Base-by-base conservation (phyloP, 768 basidiomycete species). In the Termitomyces eurrhizus region DNA sequence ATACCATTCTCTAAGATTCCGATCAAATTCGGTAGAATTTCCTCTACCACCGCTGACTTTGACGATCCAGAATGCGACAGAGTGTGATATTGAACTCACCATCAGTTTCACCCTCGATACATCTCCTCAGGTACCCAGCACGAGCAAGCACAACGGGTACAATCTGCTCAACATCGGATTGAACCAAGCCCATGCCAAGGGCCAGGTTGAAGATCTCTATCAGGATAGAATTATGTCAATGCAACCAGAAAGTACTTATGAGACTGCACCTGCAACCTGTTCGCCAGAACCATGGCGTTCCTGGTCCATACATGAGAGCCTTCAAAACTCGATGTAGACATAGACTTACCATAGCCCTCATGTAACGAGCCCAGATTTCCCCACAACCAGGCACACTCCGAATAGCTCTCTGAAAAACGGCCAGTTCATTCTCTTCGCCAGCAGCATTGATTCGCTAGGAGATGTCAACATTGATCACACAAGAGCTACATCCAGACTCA, bases 301-400 rank as follows among this genome's bases (percentile, higher is more conserved):
- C 80, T 84, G 58, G n/a, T 29, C 14, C 14, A 32, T 55, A 32
- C 44, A 14, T 42, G 32, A 63, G 55, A 53, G 36, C 50, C 11
- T 16, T 12, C 48, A 7, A 18, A 36, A 51, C 32, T 46, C 37
- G 26, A 55, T 53, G 45, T 51, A 18, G 39, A 57, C 21, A 26
- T 36, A 13, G 14, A 67, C 81, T 63, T 57, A 90, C 92, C 73
- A 90, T 66, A 64, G 83, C 82, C 42, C 89, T 85, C 13, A 94
- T 84, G 69, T 90, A 91, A 45, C 85, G 79, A 6, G 90, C 86
- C 88, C 89, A 91, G 16, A 92, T 75, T 66, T 90, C 88, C 21
- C 92, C 92, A 37, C 82, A 90, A 18, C 78, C 82, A 44, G 92
- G 91, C 0, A 87, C 84, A 67, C 92, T 92, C 59, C 89, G 80